Conservation (phyloP, 306 rosid genomes). For the Styphnolobium japonicum region DNA sequence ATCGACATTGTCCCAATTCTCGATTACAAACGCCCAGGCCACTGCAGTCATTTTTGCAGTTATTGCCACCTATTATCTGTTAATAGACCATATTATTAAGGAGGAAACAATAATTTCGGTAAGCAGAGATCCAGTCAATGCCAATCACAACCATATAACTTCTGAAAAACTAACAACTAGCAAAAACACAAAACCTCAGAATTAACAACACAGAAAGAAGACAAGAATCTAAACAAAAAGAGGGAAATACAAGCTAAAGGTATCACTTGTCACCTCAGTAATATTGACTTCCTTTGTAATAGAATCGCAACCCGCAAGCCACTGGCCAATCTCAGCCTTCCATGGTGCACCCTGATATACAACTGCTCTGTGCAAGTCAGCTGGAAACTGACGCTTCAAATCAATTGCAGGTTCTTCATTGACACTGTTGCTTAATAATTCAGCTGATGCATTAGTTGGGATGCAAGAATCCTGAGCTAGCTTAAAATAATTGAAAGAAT, state of each 20-base stretch:
- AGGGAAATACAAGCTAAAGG: background rate
- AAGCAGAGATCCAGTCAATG: constrained; percentile 2
- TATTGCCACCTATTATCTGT: constrained; percentile 72
- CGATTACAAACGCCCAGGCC: constrained; percentile 82
- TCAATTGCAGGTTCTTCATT: constrained; percentile 35
- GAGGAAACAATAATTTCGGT: background rate
- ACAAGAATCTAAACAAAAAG: background rate
- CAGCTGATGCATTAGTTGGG: constrained; percentile 40
- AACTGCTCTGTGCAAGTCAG: constrained; percentile 64
- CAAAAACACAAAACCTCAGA: background rate
- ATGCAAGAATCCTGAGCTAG: constrained; percentile 55
- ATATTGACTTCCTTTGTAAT: constrained; percentile 56
- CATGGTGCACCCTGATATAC: constrained; percentile 81
- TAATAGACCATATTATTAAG: constrained; percentile 22
- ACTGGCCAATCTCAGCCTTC: constrained; percentile 83
- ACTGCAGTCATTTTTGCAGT: constrained; percentile 77
- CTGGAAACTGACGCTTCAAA: constrained; percentile 54
- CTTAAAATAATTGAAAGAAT: constrained; percentile 64
- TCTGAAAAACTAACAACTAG: background rate
- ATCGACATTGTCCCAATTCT: constrained; percentile 83
- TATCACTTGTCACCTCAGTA: constrained; percentile 62
- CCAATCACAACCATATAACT: constrained; percentile 16
- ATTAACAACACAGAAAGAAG: background rate
- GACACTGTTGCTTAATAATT: constrained; percentile 22
- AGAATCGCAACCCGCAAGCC: constrained; percentile 86